A percentile compares a stretch with the other conserved stretches of the same genome.
Conservation (phyloP, 2,329 filamentous ascomycete species). For the Lojkania enalia region DNA sequence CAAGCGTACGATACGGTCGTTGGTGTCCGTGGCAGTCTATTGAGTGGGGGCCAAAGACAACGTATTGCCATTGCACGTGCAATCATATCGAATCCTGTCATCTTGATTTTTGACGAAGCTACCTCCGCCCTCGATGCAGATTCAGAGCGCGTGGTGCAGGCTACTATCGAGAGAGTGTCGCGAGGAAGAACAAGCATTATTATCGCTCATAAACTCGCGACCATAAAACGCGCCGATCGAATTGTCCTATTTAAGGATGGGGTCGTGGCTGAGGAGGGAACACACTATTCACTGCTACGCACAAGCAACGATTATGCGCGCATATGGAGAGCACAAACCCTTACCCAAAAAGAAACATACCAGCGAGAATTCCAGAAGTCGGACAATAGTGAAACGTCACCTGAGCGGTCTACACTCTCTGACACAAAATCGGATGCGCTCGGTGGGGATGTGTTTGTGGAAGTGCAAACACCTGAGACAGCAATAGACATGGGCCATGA, state of each 20-base stretch:
- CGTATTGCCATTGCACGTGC: slow-evolving; percentile 88
- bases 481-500: neutral
- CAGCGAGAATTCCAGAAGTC: neutral
- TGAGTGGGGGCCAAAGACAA: slow-evolving; percentile 92
- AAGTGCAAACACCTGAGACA: neutral
- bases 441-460: neutral
- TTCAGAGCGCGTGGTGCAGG: slow-evolving; percentile 65
- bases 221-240: slow-evolving; percentile 21
- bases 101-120: slow-evolving; percentile 87
- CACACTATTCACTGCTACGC: neutral
- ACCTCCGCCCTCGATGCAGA: slow-evolving; percentile 89
- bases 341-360: slow-evolving; percentile 2
- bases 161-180: slow-evolving; percentile 73
- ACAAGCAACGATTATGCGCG: slow-evolving; percentile 4
- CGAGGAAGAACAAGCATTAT: slow-evolving; percentile 86
- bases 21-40: slow-evolving; percentile 82
- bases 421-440: neutral
- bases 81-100: slow-evolving; percentile 81
- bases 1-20: slow-evolving; percentile 89
- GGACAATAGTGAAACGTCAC: slow-evolving; percentile 42
- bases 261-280: slow-evolving; percentile 18
- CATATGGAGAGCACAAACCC: slow-evolving; percentile 7
- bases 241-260: slow-evolving; percentile 22
- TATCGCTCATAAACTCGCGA: slow-evolving; percentile 20
- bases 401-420: slow-evolving; percentile 32